phyloP scores from a whole-genome alignment of 176 grass and related monocot genomes.

The Bothriochloa decipiens region DNA sequence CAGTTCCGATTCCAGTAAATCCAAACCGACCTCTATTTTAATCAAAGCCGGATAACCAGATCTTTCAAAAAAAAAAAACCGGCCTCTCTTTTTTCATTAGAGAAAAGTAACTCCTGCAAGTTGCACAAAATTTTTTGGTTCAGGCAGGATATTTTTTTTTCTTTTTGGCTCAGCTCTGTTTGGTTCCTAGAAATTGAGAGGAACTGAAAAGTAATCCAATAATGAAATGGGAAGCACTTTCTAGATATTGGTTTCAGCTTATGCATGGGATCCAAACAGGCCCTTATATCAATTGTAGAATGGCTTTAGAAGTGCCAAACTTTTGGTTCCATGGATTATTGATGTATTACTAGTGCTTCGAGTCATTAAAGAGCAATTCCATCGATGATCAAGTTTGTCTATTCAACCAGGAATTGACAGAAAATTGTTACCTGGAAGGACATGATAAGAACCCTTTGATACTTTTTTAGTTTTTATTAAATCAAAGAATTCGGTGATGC shows the following conservation, averaged over 20 bases:
- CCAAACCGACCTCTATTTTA: neutral
- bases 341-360: neutral
- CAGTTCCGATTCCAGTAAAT: constrained; percentile 13
- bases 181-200: no score
- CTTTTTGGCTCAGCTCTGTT: neutral
- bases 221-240: no score
- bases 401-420: constrained; percentile 42
- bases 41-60: no score
- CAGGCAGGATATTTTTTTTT: neutral
- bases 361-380: constrained; percentile 36
- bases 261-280: no score
- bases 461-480: constrained; percentile 8
- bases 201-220: no score
- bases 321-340: constrained; percentile 21
- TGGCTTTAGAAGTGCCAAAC: neutral
- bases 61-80: no score
- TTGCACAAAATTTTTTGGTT: neutral
- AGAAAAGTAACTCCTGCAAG: neutral
- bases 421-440: constrained; percentile 1
- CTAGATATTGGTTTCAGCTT: no score
- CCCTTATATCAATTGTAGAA: constrained; percentile 3
- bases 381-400: constrained; percentile 25
- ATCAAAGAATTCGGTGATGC: constrained; percentile 15
- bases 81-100: neutral
- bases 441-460: neutral